Evolutionary conservation across 371 early-diverging fungal species (phyloP), one percentile per base, ranked within the genome.

Genomic region (Haplosporangium sp.): DNA sequence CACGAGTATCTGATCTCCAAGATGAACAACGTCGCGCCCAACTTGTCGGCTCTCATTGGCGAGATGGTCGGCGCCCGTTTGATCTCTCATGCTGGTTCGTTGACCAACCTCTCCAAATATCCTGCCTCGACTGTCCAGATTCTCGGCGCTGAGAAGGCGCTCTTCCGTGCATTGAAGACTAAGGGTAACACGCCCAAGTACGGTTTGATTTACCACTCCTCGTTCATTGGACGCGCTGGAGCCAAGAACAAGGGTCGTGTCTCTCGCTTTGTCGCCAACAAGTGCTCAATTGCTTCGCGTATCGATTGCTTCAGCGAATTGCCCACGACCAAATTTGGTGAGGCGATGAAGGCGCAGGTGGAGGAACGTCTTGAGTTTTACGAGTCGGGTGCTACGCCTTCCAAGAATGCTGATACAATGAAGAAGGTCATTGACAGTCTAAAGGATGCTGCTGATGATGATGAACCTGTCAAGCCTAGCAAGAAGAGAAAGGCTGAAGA

Each of bases 111-210:
- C 54, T 90, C 95, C 69, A 99, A 99, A 87, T 95, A 93, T 81
- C 99, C 99, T 41, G 97, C 99, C 51, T 95, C 96, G 18, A 99
- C 99, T 38, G 92, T 99, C 38, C 99, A 99, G 88, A 96, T 99
- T 74, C 87, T 99, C 36, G 99, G 99, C 77, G 99, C 99, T 59
- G 99, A 99, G 83, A 99, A 99, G 91, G 98, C 99, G 29, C 92
- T 98, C 48, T 98, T 97, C 93, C 87, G 97, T 70, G 98, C 99
- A 23, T 87, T 99, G 71, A 99, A 99, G 90, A 98, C 95, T 46
- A 92, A 92, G 76, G 96, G 96, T 48, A 96, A 96, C 86, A 99
- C 99, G 3, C 99, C 99, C 80, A 99, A 99, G 83, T 99, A 98
- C 82, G 99, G 99, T 81, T 89, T 99, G 55, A 94, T 99, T 82